Evolutionary conservation across 1,284 basidiomycete genomes (phyloP).

Genomic region (Xerocomus amazonicus): DNA sequence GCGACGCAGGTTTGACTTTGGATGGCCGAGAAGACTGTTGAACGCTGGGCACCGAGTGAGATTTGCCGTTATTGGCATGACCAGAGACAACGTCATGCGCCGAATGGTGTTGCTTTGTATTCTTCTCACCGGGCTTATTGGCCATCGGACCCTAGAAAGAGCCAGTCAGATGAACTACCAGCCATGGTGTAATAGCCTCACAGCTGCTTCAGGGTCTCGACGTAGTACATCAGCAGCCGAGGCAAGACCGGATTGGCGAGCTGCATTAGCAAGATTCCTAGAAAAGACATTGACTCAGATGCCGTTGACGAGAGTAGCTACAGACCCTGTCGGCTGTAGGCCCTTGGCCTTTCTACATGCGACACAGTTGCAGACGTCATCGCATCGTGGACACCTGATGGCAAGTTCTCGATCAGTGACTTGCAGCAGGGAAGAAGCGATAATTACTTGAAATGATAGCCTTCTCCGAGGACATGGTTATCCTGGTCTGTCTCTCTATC

Average conservation of each 20-base stretch:
- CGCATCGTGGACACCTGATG: conserved; percentile 64
- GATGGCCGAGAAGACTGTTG: conserved; percentile 6
- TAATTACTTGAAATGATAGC: conserved; percentile 54
- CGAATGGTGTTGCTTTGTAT: conserved; percentile 9
- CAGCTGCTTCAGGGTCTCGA: conserved; percentile 33
- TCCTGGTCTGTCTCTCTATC: conserved; percentile 22
- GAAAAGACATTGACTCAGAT: conserved; percentile 6
- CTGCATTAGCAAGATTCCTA: conserved; percentile 38
- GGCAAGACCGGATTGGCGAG: conserved; percentile 34
- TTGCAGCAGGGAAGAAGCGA: neutral
- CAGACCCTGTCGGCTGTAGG: conserved; percentile 54
- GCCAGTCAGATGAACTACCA: conserved; percentile 7
- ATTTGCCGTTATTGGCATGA: conserved; percentile 4
- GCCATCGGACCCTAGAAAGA: conserved; percentile 30
- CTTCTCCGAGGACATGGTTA: conserved; percentile 37
- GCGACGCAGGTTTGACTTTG: conserved; percentile 14
- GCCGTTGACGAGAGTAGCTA: neutral
- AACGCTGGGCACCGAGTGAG: conserved; percentile 9
- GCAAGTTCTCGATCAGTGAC: conserved; percentile 13
- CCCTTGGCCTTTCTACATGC: conserved; percentile 61
- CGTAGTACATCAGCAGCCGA: conserved; percentile 42
- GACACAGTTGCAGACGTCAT: conserved; percentile 62
- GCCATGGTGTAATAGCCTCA: conserved; percentile 18
- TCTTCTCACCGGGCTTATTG: conserved; percentile 24
- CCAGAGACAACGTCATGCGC: conserved; percentile 7